These are phyloP conservation scores for Pezicula carpinea DNA, from an alignment of 2,329 filamentous ascomycete species.

Conservation along the genomic window DNA sequence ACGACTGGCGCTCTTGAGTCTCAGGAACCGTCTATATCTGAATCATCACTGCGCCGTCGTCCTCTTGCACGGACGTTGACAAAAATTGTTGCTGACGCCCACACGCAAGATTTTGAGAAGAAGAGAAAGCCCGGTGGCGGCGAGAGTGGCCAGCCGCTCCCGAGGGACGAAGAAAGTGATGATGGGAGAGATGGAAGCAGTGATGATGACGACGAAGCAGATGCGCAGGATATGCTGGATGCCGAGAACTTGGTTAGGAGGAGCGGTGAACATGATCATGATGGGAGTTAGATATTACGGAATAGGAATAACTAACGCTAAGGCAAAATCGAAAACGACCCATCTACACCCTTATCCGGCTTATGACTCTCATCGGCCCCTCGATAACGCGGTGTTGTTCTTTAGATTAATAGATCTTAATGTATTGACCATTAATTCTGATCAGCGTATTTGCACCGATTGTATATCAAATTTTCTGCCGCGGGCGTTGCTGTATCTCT, in stretches of 20 bases:
- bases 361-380: too few relatives aligned
- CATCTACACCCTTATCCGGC: too few relatives aligned
- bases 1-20: constrained; percentile 19
- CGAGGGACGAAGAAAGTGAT: constrained; percentile 11
- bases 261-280: not conserved
- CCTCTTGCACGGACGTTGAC: constrained; percentile 37
- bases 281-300: not conserved
- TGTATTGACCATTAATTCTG: too few relatives aligned
- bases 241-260: constrained; percentile 15
- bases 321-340: too few relatives aligned
- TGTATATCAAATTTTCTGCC: too few relatives aligned
- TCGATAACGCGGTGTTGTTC: too few relatives aligned
- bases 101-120: constrained; percentile 89
- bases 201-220: constrained; percentile 11
- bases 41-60: constrained; percentile 10
- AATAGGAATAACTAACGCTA: too few relatives aligned
- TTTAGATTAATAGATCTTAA: too few relatives aligned
- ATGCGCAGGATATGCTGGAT: constrained; percentile 19
- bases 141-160: constrained; percentile 5
- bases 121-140: constrained; percentile 43
- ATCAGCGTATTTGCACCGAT: too few relatives aligned
- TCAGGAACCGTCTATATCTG: constrained; percentile 6
- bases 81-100: constrained; percentile 74
- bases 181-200: constrained; percentile 16
- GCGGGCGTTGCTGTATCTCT: too few relatives aligned